Evolutionary conservation across 345 rosid species (phyloP).

Genomic region (Isatis tinctoria): DNA sequence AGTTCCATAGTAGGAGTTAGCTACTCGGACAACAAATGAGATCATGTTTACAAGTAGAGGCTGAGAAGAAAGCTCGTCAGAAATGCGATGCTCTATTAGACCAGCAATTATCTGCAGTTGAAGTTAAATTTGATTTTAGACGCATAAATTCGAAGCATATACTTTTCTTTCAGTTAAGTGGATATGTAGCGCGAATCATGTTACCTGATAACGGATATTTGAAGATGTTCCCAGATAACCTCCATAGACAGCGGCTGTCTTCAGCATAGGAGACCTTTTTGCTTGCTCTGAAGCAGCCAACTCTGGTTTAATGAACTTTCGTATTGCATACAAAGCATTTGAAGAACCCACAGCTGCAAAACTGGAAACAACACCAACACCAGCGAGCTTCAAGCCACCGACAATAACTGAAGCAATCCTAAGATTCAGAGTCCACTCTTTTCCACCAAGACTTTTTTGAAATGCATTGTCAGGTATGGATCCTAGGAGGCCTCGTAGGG

Average conservation of each 20-base stretch:
- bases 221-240: constrained; percentile 86
- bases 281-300: constrained; percentile 39
- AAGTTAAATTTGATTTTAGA: constrained; percentile 6
- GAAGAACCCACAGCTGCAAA: constrained; percentile 83
- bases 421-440: constrained; percentile 71
- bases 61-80: constrained; percentile 76
- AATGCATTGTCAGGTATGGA: constrained; percentile 95
- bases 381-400: constrained; percentile 82
- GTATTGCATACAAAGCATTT: constrained; percentile 50
- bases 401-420: constrained; percentile 76
- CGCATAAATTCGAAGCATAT: background rate
- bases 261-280: constrained; percentile 79
- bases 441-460: constrained; percentile 81
- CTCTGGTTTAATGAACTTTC: constrained; percentile 56
- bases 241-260: constrained; percentile 70
- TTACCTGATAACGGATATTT: constrained; percentile 91
- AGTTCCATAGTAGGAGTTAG: constrained; percentile 94
- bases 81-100: constrained; percentile 75
- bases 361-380: constrained; percentile 82
- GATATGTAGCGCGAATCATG: background rate
- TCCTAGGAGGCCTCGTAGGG: constrained; percentile 67
- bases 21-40: constrained; percentile 73
- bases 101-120: constrained; percentile 86
- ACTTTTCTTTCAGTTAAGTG: background rate
- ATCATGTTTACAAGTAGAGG: constrained; percentile 73